Conservation (phyloP, 352 stramenopile species). For the Paralagenidium karlingii region DNA sequence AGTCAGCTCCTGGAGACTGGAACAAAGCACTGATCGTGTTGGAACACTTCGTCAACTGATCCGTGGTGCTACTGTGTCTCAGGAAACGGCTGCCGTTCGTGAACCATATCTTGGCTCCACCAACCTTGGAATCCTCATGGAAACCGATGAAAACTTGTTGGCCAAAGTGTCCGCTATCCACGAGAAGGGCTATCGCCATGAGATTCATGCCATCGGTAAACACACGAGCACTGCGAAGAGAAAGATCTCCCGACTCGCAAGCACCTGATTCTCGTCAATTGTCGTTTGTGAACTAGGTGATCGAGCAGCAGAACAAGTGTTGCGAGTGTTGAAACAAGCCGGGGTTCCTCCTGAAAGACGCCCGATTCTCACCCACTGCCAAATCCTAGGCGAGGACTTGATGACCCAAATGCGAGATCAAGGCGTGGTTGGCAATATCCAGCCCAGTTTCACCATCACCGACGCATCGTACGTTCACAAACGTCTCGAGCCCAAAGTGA, state of each 20-base stretch:
- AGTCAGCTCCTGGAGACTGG: not conserved
- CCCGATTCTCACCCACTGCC: slow-evolving; percentile 85
- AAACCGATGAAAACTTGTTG: slow-evolving; percentile 45
- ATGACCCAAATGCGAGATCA: slow-evolving; percentile 54
- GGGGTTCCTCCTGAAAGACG: slow-evolving; percentile 28
- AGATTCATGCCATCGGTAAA: slow-evolving; percentile 84
- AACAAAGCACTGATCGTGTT: not conserved
- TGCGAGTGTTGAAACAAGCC: slow-evolving; percentile 44
- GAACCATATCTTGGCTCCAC: slow-evolving; percentile 42
- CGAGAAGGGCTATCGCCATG: slow-evolving; percentile 50
- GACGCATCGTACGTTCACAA: slow-evolving; percentile 73
- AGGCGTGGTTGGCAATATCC: slow-evolving; percentile 79
- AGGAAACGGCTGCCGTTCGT: slow-evolving; percentile 78
- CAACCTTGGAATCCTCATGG: slow-evolving; percentile 77
- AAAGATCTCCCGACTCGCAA: too few relatives aligned
- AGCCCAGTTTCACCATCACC: slow-evolving; percentile 82
- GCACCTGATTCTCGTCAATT: not conserved
- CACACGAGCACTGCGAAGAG: not conserved
- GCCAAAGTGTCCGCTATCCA: slow-evolving; percentile 49
- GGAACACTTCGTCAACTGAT: not conserved
- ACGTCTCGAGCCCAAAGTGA: slow-evolving; percentile 35
- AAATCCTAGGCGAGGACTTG: slow-evolving; percentile 68
- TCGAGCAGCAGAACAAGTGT: slow-evolving; percentile 55
- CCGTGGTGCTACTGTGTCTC: not conserved
- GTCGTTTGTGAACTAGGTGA: slow-evolving; percentile 26